Conservation (phyloP, 345 rosid genomes). For the Hibiscus trionum region DNA sequence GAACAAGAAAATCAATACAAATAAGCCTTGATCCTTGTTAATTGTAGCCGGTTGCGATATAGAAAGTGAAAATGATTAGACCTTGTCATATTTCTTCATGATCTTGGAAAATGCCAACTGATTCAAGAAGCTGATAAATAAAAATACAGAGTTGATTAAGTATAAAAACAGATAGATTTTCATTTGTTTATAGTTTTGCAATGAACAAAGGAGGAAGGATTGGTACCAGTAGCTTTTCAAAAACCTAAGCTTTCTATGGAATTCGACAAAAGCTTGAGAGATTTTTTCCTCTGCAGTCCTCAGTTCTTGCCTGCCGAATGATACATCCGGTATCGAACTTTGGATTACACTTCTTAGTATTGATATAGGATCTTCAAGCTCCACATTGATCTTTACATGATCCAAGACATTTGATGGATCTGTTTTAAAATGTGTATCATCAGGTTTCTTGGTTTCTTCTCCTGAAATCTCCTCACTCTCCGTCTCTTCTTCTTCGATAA, state of each 20-base stretch:
- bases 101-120: conserved; percentile 70
- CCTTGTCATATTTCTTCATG: conserved; percentile 90
- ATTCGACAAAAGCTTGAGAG: conserved; percentile 39
- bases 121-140: conserved; percentile 53
- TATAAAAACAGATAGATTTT: neutral
- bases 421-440: conserved; percentile 9
- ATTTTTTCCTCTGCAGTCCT: conserved; percentile 42
- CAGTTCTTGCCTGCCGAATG: conserved; percentile 33
- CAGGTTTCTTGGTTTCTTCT: neutral
- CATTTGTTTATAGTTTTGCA: neutral
- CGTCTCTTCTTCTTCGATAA: neutral
- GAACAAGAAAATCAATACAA: neutral
- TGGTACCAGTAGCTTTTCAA: conserved; percentile 52
- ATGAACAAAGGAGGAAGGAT: neutral
- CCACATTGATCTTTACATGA: conserved; percentile 40
- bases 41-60: neutral
- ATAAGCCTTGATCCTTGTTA: neutral
- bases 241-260: conserved; percentile 51
- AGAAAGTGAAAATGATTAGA: conserved; percentile 13
- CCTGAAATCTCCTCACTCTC: neutral
- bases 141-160: neutral
- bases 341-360: conserved; percentile 26
- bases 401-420: conserved; percentile 36
- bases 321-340: conserved; percentile 18
- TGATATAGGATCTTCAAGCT: conserved; percentile 37